Evolutionary conservation across 2,329 filamentous ascomycete species (phyloP).

Genomic region (Hymenoscyphus infarciens): DNA sequence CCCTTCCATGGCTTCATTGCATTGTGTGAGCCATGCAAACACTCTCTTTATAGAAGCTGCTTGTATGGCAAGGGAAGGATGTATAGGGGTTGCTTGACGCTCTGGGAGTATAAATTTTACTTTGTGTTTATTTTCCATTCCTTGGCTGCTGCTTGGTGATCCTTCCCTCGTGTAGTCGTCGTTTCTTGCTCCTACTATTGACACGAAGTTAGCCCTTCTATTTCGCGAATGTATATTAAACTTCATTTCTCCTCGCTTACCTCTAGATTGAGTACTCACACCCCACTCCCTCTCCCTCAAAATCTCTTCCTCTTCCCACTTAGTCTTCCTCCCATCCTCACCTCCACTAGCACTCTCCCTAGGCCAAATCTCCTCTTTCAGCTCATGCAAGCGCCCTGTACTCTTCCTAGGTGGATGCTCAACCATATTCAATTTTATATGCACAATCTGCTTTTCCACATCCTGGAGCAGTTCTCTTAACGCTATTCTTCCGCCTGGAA

Average conservation of each 20-base stretch:
- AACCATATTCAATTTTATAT: slow-evolving; percentile 5
- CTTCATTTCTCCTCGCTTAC: not conserved
- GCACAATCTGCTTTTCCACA: not conserved
- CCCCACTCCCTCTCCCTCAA: not conserved
- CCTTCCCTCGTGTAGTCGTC: too few relatives aligned
- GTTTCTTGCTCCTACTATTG: not conserved
- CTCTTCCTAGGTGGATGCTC: not conserved
- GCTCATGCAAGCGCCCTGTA: not conserved
- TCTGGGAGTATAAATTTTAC: not conserved
- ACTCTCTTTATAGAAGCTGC: not conserved
- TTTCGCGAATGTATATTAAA: not conserved
- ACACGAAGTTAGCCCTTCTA: not conserved
- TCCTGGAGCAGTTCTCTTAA: slow-evolving; percentile 4
- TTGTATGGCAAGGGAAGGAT: not conserved
- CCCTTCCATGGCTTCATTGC: not conserved
- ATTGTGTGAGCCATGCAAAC: not conserved
- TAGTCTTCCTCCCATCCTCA: not conserved
- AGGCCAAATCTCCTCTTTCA: slow-evolving; percentile 1
- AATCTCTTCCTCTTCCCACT: not conserved
- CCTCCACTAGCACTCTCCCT: not conserved
- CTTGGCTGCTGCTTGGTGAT: not conserved
- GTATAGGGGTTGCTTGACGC: not conserved
- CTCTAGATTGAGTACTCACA: not conserved
- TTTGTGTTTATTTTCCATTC: not conserved
- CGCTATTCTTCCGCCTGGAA: not conserved